Percentiles rank a stretch among this genome's conserved stretches.
Evolutionary conservation across 495 filamentous ascomycete species (phyloP).

Genomic region (Xylaria grammica): DNA sequence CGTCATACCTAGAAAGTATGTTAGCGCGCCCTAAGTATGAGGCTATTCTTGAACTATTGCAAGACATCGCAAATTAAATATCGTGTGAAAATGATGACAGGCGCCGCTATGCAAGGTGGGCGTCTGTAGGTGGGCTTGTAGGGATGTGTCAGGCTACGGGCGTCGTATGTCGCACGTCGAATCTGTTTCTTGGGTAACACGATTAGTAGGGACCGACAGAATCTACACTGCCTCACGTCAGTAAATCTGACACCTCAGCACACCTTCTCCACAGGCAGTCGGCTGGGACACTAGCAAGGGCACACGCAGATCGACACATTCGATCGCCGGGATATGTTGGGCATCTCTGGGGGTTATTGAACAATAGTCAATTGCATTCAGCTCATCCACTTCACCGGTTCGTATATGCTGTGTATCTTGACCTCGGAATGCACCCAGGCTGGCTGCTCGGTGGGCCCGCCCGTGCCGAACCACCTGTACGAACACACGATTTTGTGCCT

Average conservation of each 20-base stretch:
- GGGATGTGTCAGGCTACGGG: neutral
- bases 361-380: neutral
- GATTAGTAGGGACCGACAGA: neutral
- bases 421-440: neutral
- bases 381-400: neutral
- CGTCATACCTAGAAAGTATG: no score
- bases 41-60: no score
- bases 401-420: neutral
- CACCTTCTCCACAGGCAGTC: neutral
- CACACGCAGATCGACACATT: neutral
- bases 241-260: neutral
- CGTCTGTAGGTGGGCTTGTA: no score
- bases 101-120: no score
- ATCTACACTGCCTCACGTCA: neutral
- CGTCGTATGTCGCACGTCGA: neutral
- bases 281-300: neutral
- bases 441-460: neutral
- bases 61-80: no score
- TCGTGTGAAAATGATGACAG: no score
- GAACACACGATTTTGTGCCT: neutral
- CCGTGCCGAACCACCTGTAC: neutral
- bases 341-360: neutral
- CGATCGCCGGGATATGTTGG: neutral
- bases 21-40: no score
- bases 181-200: neutral